These are phyloP conservation scores for Podila epicladia DNA, from an alignment of 192 early-diverging fungal genomes.

Conservation along the genomic window DNA sequence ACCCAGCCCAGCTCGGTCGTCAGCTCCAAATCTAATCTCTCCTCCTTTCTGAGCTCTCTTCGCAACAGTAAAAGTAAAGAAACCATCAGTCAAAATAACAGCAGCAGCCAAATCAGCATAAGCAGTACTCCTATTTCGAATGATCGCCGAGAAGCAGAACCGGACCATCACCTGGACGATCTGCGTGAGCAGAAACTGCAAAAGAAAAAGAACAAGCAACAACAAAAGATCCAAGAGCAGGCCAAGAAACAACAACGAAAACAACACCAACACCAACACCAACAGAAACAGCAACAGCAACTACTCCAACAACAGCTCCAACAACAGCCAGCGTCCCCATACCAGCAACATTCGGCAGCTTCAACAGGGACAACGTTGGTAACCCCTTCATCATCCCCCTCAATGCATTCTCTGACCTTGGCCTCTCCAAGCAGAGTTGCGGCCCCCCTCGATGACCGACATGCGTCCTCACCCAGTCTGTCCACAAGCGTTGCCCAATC, in stretches of 20 bases:
- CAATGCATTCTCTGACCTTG: background rate
- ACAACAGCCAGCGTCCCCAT: background rate
- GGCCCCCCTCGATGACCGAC: too few relatives aligned
- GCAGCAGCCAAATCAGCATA: background rate
- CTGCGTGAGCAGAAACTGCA: constrained; percentile 18
- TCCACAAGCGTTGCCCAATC: too few relatives aligned
- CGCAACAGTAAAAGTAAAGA: constrained; percentile 9
- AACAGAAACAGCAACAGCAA: constrained; percentile 11
- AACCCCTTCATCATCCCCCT: background rate
- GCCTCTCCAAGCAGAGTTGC: too few relatives aligned
- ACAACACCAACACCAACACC: constrained; percentile 9
- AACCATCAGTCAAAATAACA: background rate
- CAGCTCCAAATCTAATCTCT: constrained; percentile 26
- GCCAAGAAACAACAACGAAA: constrained; percentile 11
- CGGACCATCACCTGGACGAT: constrained; percentile 2
- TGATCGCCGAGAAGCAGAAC: background rate
- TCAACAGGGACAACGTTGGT: constrained; percentile 12
- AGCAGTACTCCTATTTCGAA: background rate
- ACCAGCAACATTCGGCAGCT: constrained; percentile 11
- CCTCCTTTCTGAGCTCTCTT: constrained; percentile 24
- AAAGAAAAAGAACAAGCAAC: constrained; percentile 10
- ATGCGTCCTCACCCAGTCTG: too few relatives aligned
- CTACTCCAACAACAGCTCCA: background rate
- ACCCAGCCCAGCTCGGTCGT: background rate
- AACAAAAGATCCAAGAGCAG: constrained; percentile 27